Percentiles rank a stretch among this genome's conserved stretches.
phyloP scores from a whole-genome alignment of 2,329 filamentous ascomycete genomes.

The Whalleya microplaca region DNA sequence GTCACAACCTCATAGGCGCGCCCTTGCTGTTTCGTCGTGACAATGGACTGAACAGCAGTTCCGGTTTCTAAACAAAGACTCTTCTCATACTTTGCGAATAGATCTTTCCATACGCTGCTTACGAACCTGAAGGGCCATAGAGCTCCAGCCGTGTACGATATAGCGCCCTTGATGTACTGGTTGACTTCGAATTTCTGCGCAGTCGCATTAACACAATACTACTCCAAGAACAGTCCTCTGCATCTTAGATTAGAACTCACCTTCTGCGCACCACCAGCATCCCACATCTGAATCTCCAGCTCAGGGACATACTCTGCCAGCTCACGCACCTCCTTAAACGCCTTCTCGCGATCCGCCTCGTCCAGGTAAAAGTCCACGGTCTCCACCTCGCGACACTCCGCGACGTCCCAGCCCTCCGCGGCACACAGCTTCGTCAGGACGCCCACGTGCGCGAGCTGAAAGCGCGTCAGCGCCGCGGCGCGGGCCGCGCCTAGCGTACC shows the following conservation, averaged over 20 bases:
- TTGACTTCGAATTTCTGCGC: constrained; percentile 42
- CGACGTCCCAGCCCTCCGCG: constrained; percentile 36
- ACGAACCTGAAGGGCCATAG: constrained; percentile 57
- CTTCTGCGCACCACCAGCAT: constrained; percentile 38
- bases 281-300: constrained; percentile 40
- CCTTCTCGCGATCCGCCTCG: constrained; percentile 39
- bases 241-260: constrained; percentile 22
- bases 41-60: constrained; percentile 40
- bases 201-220: constrained; percentile 6
- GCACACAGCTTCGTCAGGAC: constrained; percentile 44
- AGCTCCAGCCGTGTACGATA: constrained; percentile 51
- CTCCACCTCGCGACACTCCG: constrained; percentile 49
- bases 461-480: constrained; percentile 47
- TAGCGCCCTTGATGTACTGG: constrained; percentile 43
- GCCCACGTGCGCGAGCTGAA: constrained; percentile 48
- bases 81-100: constrained; percentile 38
- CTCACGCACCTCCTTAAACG: constrained; percentile 38
- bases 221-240: constrained; percentile 2
- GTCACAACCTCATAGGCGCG: constrained; percentile 50
- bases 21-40: constrained; percentile 31
- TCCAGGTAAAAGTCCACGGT: constrained; percentile 52
- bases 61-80: constrained; percentile 17
- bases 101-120: constrained; percentile 47
- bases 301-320: constrained; percentile 46
- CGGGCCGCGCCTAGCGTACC: constrained; percentile 36